phyloP scores from a whole-genome alignment of 176 grass and related monocot genomes.

The Zoysia japonica region DNA sequence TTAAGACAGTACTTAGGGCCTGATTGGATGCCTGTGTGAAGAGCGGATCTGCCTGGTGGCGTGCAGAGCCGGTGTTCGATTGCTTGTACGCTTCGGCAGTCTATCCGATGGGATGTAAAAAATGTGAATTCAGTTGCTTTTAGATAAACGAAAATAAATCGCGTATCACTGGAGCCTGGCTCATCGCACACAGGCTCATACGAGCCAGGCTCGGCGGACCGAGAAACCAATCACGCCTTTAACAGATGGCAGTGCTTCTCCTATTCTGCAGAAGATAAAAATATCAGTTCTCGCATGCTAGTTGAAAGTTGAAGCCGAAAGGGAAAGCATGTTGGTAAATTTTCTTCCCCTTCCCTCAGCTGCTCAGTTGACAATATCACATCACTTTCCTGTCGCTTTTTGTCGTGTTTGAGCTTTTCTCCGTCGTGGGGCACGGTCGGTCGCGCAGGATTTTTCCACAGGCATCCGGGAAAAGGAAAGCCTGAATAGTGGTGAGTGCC shows the following conservation, averaged over 20 bases:
- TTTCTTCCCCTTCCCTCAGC: background rate
- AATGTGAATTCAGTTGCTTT: no score
- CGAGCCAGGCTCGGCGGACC: no score
- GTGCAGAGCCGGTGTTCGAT: no score
- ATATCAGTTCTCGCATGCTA: background rate
- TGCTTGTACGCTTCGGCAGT: no score
- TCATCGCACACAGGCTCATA: no score
- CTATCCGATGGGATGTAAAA: no score
- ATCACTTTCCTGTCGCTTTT: slow-evolving; percentile 9
- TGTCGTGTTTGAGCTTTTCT: slow-evolving; percentile 21
- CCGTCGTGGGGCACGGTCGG: background rate
- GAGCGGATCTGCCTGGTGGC: no score
- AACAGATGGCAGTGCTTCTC: background rate
- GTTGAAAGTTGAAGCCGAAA: background rate
- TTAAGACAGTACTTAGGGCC: no score
- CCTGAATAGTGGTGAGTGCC: background rate
- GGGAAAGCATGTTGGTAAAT: background rate
- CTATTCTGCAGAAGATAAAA: background rate
- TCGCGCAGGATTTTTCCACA: slow-evolving; percentile 1
- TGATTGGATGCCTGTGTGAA: no score
- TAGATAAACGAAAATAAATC: no score
- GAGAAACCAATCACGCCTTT: no score
- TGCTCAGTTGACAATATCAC: background rate
- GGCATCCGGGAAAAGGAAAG: slow-evolving; percentile 15
- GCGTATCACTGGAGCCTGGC: no score